Base-by-base conservation (phyloP, 1,284 basidiomycete genomes). In the Bjerkandera adusta region DNA sequence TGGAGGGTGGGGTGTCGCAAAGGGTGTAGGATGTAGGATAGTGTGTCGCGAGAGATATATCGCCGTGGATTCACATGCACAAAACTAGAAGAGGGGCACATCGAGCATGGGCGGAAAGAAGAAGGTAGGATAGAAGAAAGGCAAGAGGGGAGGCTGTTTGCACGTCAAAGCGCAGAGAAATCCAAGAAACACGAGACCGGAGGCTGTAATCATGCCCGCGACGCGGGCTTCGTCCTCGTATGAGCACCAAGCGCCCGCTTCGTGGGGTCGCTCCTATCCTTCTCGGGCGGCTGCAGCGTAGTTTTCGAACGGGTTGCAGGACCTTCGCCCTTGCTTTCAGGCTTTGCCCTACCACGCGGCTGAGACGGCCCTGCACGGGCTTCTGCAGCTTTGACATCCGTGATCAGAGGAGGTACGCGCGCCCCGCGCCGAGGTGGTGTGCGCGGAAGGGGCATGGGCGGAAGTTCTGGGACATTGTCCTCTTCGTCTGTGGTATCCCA, bases 401-500 rank as follows among this genome's bases (percentile, higher is more conserved):
- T 26, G 11, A 20, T 38, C 7, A 39, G 12, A 33, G 24, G 27
- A 12, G 37, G 20, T 12, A 27, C 27, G 24, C 38, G 37, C 16
- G 38, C 38, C 13, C 16, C 24, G 18, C 45, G 45, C 8, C 13
- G 38, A 2, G 37, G 21, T 3, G 47, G 47, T n/a, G 41, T 44
- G 3, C 21, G 16, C 20, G 41, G 41, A 20, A 48, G 26, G 4
- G 16, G 18, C n/a, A 43, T 20, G 13, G 16, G 27, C 40, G 22
- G 18, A 10, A 11, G 25, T 5, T 5, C 13, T 15, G 7, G 32
- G 16, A 33, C 20, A 22, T 26, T 27, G 42, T 44, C 47, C 29
- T 54, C 57, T 20, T 59, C 62, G 40, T 61, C 58, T 21, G 54
- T 56, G 1, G 55, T 45, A 21, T 56, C 52, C 51, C 52, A 59